Base-by-base conservation (phyloP, 495 filamentous ascomycete genomes). In the Cenococcum geophilum region DNA sequence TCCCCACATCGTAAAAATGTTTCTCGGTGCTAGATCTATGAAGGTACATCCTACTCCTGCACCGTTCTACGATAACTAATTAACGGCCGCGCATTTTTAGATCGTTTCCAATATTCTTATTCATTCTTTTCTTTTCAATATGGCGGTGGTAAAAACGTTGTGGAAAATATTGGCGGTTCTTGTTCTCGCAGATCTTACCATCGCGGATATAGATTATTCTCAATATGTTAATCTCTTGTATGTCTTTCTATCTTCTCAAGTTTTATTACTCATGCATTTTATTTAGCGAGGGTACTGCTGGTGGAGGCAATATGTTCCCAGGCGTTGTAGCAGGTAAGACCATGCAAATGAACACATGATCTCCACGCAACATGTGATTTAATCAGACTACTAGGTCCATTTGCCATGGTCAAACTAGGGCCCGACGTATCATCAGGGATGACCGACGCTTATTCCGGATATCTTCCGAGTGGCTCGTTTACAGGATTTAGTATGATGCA, bases 401-500 rank as follows among this genome's bases (percentile, higher is more conserved):
- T 86, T 56, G 83, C 84, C 20, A 82, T 89, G 73, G 84, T 87
- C 59, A 90, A 89, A 64, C 73, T 88, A 18, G 87, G 87, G 1
- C 82, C 86, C 5, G 87, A 90, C 67, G 65, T 83, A 20, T 73
- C 77, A 63, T 73, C 80, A 60, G 72, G 79, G 18, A 78, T 75
- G 2, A 64, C 57, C 48, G 86, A 89, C 65, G 75, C 82, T 34
- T 89, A 88, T 65, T 85, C 85, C 5, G 87, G 86, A 4, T 86
- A 84, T 66, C 74, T 63, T 23, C 67, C 83, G 4, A 68, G 61
- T 4, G 86, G 86, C 6, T 78, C 79, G 14, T 80, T 90, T 64
- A 83, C 80, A 8, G 87, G 83, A 9, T 89, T 89, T 71, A 85
- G 82, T 45, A 75, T 89, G 77, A 84, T 88, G 78, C 87, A 90